Conservation (phyloP, 2,329 filamentous ascomycete species). For the Xylaria sp. region DNA sequence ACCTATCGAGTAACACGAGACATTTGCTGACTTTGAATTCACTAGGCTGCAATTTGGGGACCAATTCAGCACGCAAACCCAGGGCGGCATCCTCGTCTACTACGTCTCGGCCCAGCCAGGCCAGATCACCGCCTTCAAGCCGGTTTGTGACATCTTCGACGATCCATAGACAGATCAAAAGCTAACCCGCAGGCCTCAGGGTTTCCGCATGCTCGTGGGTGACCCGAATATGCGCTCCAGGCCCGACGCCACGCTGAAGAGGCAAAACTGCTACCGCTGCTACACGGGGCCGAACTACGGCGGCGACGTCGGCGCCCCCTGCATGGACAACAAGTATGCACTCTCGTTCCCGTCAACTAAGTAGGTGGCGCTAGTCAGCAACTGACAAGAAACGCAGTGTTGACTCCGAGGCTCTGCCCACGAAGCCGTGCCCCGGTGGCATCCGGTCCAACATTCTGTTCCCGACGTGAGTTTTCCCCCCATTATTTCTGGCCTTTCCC, state of each 20-base stretch:
- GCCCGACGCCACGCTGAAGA: constrained; percentile 35
- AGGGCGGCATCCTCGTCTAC: constrained; percentile 50
- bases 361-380: neutral
- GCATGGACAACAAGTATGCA: constrained; percentile 51
- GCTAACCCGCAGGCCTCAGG: constrained; percentile 39
- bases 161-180: constrained; percentile 45
- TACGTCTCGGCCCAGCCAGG: constrained; percentile 48
- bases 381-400: constrained; percentile 33
- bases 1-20: no score
- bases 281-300: constrained; percentile 50
- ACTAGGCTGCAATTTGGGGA: constrained; percentile 44
- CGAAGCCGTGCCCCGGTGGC: constrained; percentile 45
- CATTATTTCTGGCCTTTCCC: constrained; percentile 36
- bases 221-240: constrained; percentile 42
- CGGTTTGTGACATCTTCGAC: constrained; percentile 56
- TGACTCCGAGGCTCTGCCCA: constrained; percentile 45
- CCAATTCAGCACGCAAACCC: constrained; percentile 45
- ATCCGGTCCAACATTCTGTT: constrained; percentile 52
- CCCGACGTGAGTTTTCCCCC: constrained; percentile 57
- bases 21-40: constrained; percentile 10
- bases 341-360: neutral
- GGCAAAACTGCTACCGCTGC: constrained; percentile 48
- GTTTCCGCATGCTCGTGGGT: constrained; percentile 53
- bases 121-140: constrained; percentile 49
- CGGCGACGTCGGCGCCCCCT: constrained; percentile 47